These are phyloP conservation scores for Diplodia scrobiculata DNA, from an alignment of 2,329 filamentous ascomycete species.

Conservation along the genomic window DNA sequence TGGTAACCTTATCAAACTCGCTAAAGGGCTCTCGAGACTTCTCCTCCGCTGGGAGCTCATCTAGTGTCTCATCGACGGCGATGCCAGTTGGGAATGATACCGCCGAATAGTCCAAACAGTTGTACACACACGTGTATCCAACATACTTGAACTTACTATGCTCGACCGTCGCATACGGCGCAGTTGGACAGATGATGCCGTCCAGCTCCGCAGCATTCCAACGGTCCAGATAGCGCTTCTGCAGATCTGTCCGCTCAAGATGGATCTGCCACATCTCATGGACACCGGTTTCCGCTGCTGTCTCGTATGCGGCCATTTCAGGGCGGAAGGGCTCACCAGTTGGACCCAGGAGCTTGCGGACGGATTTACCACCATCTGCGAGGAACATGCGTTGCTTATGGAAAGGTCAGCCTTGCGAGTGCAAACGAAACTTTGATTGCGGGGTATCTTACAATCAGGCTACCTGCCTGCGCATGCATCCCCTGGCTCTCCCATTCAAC, in stretches of 20 bases:
- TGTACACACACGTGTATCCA: conserved; percentile 53
- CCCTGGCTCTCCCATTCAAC: conserved; percentile 54
- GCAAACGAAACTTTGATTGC: neutral
- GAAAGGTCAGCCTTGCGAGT: neutral
- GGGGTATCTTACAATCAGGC: conserved; percentile 18
- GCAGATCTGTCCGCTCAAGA: conserved; percentile 49
- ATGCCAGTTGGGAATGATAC: conserved; percentile 50
- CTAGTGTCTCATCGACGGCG: conserved; percentile 29
- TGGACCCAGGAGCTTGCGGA: conserved; percentile 46
- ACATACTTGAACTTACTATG: conserved; percentile 39
- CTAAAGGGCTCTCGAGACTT: conserved; percentile 32
- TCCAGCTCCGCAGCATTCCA: conserved; percentile 50
- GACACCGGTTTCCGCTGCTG: conserved; percentile 49
- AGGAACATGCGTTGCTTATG: conserved; percentile 47
- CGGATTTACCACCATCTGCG: conserved; percentile 55
- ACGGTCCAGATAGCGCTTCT: conserved; percentile 50
- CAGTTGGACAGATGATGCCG: conserved; percentile 47
- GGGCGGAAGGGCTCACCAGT: conserved; percentile 52
- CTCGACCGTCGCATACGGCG: conserved; percentile 37
- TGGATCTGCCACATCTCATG: conserved; percentile 56
- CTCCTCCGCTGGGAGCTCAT: conserved; percentile 45
- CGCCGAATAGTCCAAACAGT: conserved; percentile 52
- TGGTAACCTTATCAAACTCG: conserved; percentile 33
- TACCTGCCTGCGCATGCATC: conserved; percentile 22
- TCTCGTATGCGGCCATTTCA: conserved; percentile 52